Conservation (phyloP, 768 basidiomycete genomes). For the Auricularia heimuer region DNA sequence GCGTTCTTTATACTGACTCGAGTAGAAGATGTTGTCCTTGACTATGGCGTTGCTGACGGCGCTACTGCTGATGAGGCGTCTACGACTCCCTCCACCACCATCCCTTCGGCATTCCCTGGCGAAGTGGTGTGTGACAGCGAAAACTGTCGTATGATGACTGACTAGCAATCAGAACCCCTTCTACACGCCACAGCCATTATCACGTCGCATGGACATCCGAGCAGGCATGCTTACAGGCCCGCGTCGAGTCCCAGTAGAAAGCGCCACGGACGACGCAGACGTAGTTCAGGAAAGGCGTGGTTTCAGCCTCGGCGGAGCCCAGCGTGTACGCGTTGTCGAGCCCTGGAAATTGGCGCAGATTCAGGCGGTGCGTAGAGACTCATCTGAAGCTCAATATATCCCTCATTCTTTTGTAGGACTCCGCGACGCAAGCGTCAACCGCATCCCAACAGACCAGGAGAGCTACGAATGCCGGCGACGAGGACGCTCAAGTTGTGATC, state of each 20-base stretch:
- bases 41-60: background rate
- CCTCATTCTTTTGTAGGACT: too few species aligned
- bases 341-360: constrained; percentile 7
- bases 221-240: constrained; percentile 27
- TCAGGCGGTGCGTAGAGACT: constrained; percentile 10
- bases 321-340: constrained; percentile 1
- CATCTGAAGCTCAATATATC: too few species aligned
- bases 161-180: background rate
- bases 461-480: constrained; percentile 20
- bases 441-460: constrained; percentile 8
- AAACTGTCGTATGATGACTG: background rate
- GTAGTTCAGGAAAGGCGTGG: constrained; percentile 40
- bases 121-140: too few species aligned
- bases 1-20: background rate
- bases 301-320: constrained; percentile 5
- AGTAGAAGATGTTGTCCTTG: background rate
- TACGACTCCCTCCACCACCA: too few species aligned
- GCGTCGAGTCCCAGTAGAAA: constrained; percentile 35
- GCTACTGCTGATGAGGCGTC: background rate
- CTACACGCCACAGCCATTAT: background rate
- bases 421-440: background rate
- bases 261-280: constrained; percentile 43
- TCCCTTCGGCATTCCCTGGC: too few species aligned
- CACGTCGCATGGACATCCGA: constrained; percentile 33
- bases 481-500: constrained; percentile 26